Conservation (phyloP, 345 rosid genomes). For the Cardiospermum halicacabum region DNA sequence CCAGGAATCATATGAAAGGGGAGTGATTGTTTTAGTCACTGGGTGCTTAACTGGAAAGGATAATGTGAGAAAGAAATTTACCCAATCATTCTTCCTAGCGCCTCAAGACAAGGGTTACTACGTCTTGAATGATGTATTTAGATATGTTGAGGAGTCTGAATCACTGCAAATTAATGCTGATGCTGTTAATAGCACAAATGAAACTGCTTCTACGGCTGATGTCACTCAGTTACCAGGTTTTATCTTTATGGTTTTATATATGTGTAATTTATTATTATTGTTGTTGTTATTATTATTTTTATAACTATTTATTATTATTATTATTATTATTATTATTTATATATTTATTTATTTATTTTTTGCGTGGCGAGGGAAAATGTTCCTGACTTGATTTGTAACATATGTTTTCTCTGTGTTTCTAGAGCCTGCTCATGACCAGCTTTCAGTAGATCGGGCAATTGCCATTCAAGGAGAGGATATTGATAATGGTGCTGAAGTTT, state of each 20-base stretch:
- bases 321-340: no score
- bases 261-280: constrained; percentile 7
- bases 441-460: constrained; percentile 23
- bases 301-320: no score
- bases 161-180: constrained; percentile 17
- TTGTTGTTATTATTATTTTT: no score
- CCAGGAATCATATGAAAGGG: constrained; percentile 50
- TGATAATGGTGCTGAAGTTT: constrained; percentile 38
- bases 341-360: no score
- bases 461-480: constrained; percentile 39
- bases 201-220: constrained; percentile 28
- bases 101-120: constrained; percentile 73
- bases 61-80: constrained; percentile 49
- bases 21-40: constrained; percentile 69
- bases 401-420: constrained; percentile 16
- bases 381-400: not conserved
- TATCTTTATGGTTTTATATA: not conserved
- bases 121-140: constrained; percentile 67
- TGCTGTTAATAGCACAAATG: constrained; percentile 25
- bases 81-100: constrained; percentile 69
- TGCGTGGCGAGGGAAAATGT: no score
- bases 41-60: constrained; percentile 69
- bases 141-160: constrained; percentile 52
- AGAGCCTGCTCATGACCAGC: constrained; percentile 36
- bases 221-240: constrained; percentile 36